Conservation (phyloP, 306 rosid species). For the Hippophae rhamnoides region DNA sequence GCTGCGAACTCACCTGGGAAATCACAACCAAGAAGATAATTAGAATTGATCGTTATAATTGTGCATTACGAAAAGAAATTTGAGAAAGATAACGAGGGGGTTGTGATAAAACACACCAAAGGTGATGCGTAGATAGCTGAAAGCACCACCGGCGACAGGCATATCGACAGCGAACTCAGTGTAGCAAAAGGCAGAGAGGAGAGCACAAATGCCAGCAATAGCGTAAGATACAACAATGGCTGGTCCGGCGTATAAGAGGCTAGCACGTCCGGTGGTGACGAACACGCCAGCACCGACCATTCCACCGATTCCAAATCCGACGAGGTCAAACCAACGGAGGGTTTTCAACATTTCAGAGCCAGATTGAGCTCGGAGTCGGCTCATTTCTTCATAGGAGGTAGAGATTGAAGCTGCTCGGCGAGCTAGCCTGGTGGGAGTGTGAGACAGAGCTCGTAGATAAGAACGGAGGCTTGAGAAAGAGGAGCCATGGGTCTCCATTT, state of each 20-base stretch:
- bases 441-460: slow-evolving; percentile 53
- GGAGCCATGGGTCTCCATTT: slow-evolving; percentile 43
- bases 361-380: slow-evolving; percentile 45
- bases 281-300: slow-evolving; percentile 95
- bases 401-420: slow-evolving; percentile 64
- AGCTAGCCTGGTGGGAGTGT: slow-evolving; percentile 58
- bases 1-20: slow-evolving; percentile 74
- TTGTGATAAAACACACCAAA: slow-evolving; percentile 33
- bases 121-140: slow-evolving; percentile 89
- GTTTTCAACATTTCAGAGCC: slow-evolving; percentile 54
- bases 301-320: slow-evolving; percentile 73
- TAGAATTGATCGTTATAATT: too few relatives aligned
- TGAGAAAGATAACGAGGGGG: neutral
- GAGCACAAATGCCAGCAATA: slow-evolving; percentile 93
- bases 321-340: slow-evolving; percentile 82
- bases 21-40: too few relatives aligned
- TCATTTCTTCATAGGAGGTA: slow-evolving; percentile 65
- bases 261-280: slow-evolving; percentile 72
- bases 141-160: slow-evolving; percentile 98
- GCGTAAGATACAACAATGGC: slow-evolving; percentile 70
- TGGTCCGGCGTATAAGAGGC: slow-evolving; percentile 53
- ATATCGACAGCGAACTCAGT: slow-evolving; percentile 92
- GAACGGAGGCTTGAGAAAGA: slow-evolving; percentile 60
- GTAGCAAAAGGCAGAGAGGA: slow-evolving; percentile 91
- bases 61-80: neutral